Evolutionary conservation across 331 rosid genomes (phyloP).

Genomic region (Quercus tomentella): DNA sequence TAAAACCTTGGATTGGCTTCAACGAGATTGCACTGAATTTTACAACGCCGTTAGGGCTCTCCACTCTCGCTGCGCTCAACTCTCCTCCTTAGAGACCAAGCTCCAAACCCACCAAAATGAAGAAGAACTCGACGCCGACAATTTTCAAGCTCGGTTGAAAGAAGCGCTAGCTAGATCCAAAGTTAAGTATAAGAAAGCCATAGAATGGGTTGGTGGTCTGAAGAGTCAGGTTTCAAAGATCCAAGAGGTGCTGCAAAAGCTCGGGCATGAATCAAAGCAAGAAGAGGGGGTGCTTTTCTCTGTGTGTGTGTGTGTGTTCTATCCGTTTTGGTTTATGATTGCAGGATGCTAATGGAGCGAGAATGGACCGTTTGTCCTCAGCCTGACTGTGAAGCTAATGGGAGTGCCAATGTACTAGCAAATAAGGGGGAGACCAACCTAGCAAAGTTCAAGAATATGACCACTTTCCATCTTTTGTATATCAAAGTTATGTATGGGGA

Average conservation of each 20-base stretch:
- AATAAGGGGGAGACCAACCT: too few relatives aligned
- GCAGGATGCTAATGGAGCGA: too few relatives aligned
- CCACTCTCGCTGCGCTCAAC: background rate
- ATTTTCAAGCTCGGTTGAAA: background rate
- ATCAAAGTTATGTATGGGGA: too few relatives aligned
- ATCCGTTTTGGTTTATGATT: too few relatives aligned
- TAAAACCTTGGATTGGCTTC: background rate
- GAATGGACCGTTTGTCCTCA: too few relatives aligned
- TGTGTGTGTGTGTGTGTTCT: too few relatives aligned
- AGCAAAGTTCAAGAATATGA: too few relatives aligned
- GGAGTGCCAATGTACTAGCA: too few relatives aligned
- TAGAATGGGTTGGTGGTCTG: background rate
- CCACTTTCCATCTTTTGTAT: too few relatives aligned
- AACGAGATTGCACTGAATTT: background rate
- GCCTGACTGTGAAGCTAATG: too few relatives aligned
- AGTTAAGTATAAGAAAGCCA: background rate
- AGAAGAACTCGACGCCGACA: background rate
- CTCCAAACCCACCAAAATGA: background rate
- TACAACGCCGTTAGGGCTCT: background rate
- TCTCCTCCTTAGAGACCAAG: background rate
- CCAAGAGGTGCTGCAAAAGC: background rate
- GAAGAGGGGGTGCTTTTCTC: background rate
- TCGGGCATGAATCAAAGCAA: background rate
- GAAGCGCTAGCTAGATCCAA: background rate
- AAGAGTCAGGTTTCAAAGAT: background rate